These are phyloP conservation scores for Verticillium klebahnii DNA, from an alignment of 2,329 filamentous ascomycete genomes.

Conservation along the genomic window DNA sequence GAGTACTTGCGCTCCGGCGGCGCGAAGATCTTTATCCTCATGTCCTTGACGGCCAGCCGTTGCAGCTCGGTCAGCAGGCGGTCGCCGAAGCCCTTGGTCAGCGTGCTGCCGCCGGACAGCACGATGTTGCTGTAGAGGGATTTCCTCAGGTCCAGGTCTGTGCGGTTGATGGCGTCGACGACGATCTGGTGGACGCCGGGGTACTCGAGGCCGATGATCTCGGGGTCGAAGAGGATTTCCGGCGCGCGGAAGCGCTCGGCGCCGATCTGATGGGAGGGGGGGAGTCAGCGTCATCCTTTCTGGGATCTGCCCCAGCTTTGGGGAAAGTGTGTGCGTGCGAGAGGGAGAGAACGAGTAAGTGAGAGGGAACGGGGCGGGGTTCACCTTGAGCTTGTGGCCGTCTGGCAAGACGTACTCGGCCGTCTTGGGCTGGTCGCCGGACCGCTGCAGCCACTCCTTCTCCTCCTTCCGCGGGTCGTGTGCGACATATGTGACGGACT, in stretches of 20 bases:
- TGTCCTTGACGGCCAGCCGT: slow-evolving; percentile 92
- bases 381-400: slow-evolving; percentile 85
- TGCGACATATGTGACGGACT: slow-evolving; percentile 88
- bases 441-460: slow-evolving; percentile 80
- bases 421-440: slow-evolving; percentile 64
- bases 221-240: slow-evolving; percentile 96
- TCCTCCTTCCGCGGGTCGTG: slow-evolving; percentile 89
- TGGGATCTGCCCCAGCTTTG: background rate
- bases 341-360: background rate
- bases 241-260: slow-evolving; percentile 92
- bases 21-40: slow-evolving; percentile 99
- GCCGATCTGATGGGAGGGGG: slow-evolving; percentile 57
- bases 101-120: slow-evolving; percentile 88
- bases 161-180: slow-evolving; percentile 90
- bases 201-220: slow-evolving; percentile 95
- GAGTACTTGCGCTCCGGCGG: slow-evolving; percentile 97
- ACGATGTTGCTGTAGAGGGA: slow-evolving; percentile 95
- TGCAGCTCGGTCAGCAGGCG: slow-evolving; percentile 88
- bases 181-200: slow-evolving; percentile 97
- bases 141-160: slow-evolving; percentile 93
- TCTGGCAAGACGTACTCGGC: slow-evolving; percentile 89
- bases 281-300: background rate
- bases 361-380: background rate
- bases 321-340: background rate
- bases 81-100: slow-evolving; percentile 96